phyloP scores from a whole-genome alignment of 2,329 filamentous ascomycete species.

The Fusarium buharicum region DNA sequence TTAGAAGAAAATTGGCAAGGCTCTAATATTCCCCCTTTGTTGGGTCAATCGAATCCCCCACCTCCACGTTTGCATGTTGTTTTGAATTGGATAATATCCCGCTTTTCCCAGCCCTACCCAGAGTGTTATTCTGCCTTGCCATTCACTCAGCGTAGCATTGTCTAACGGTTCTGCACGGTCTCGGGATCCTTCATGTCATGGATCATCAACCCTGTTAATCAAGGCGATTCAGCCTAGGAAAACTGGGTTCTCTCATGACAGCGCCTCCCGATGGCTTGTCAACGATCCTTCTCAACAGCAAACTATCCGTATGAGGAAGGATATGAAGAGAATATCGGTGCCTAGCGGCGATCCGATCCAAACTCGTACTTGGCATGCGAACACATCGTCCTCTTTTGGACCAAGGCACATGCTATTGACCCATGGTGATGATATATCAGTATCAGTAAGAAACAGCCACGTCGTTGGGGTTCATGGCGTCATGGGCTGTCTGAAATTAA shows the following conservation, averaged over 20 bases:
- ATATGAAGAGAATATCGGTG: not conserved
- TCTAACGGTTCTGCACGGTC: constrained; percentile 25
- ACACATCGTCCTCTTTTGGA: not conserved
- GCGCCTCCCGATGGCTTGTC: constrained; percentile 3
- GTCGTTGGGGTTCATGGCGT: constrained; percentile 17
- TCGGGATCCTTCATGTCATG: constrained; percentile 20
- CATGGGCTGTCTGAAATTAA: constrained; percentile 11
- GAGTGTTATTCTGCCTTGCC: constrained; percentile 24
- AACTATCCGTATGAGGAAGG: constrained; percentile 27
- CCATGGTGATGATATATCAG: not conserved
- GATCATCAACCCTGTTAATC: constrained; percentile 5
- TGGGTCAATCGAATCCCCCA: constrained; percentile 9
- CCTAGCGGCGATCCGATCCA: constrained; percentile 24
- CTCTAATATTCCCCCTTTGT: constrained; percentile 11
- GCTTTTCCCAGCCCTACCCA: constrained; percentile 35
- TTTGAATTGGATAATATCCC: constrained; percentile 21
- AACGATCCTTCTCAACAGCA: not conserved
- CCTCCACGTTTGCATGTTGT: constrained; percentile 24
- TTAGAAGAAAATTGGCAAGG: not conserved
- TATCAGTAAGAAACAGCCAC: constrained; percentile 2
- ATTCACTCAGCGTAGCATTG: constrained; percentile 17
- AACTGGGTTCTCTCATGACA: constrained; percentile 22
- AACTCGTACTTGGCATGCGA: constrained; percentile 7
- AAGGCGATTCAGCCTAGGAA: constrained; percentile 26
- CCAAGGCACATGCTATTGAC: constrained; percentile 18